Conservation (phyloP, 2,329 filamentous ascomycete genomes). For the Colletotrichum musae region DNA sequence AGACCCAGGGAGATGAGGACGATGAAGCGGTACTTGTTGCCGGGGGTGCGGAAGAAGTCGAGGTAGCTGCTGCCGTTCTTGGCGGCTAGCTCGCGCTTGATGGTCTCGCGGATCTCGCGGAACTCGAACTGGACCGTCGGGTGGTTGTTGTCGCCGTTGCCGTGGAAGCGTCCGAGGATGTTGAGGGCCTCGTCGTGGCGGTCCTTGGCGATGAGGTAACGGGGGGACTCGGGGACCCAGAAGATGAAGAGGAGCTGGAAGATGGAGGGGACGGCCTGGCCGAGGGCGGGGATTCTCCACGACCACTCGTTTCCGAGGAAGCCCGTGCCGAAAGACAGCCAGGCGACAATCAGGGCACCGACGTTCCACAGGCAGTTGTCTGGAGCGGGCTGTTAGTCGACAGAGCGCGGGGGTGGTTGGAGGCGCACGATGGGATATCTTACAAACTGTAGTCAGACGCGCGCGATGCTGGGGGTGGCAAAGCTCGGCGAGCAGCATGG, state of each 20-base stretch:
- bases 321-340: constrained; percentile 65
- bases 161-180: constrained; percentile 53
- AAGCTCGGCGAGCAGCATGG: constrained; percentile 67
- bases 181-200: constrained; percentile 52
- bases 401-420: neutral
- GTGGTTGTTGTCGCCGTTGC: constrained; percentile 53
- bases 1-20: constrained; percentile 69
- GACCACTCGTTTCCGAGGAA: constrained; percentile 63
- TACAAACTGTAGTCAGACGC: constrained; percentile 65
- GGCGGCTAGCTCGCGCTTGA: constrained; percentile 65
- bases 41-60: constrained; percentile 68
- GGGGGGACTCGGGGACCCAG: constrained; percentile 61
- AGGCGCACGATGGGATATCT: neutral
- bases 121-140: constrained; percentile 71
- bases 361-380: constrained; percentile 69
- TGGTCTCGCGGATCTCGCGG: constrained; percentile 72
- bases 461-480: constrained; percentile 66
- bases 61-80: constrained; percentile 64
- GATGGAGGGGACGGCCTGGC: constrained; percentile 63
- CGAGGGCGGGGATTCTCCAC: constrained; percentile 64
- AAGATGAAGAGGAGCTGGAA: constrained; percentile 67
- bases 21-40: constrained; percentile 69
- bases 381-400: neutral
- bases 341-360: constrained; percentile 61
- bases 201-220: constrained; percentile 57